Evolutionary conservation across 2,329 filamentous ascomycete species (phyloP), one percentile per base, ranked within the genome.

Genomic region (Mycosphaerella sp.): DNA sequence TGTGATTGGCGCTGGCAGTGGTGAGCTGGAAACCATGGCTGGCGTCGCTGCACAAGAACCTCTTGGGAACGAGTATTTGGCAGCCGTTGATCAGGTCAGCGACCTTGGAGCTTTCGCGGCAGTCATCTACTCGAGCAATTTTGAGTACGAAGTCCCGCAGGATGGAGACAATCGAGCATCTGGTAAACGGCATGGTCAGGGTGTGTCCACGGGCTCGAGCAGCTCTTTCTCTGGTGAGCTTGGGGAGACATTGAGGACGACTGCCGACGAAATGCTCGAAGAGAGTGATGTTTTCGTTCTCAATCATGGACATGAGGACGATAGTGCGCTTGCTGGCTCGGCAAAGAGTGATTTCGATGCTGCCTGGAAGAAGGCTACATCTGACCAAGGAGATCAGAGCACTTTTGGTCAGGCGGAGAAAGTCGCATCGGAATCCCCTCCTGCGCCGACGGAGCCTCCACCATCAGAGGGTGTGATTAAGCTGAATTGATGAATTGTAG

Each of bases 51-150:
- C 59, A 13, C 59, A 62, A 47, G 60, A 61, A 49, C 56, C 54
- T 41, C 65, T 68, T 6, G 69, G 71, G 30, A 76, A 78, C 50
- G 73, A 75, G 59, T 76, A 76, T 46, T 62, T 76, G n/a, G 65
- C 70, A 61, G 81, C 83, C 35, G 88, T 94, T 77, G 88, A 94
- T 70, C 70, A 77, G 47, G 85, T 90, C 35, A 76, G 79, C 25
- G 86, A 90, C 55, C 75, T 94, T 8, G 86, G 90, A 66, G 87
- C 85, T 0, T 94, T 94, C 66, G 86, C 88, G 1, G 88, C 89
- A 1, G 85, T 94, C 1, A 87, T 94, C 35, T 94, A 93, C 69
- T 87, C 84, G 44, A 90, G 85, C 66, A 93, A 94, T 68, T 93
- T 79, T 58, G 78, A 79, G 56, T 73, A 74, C 54, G 76, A 77